A percentile compares a stretch with the other conserved stretches of the same genome.
phyloP scores from a whole-genome alignment of 2,329 filamentous ascomycete genomes.

The Apiospora koreana region DNA sequence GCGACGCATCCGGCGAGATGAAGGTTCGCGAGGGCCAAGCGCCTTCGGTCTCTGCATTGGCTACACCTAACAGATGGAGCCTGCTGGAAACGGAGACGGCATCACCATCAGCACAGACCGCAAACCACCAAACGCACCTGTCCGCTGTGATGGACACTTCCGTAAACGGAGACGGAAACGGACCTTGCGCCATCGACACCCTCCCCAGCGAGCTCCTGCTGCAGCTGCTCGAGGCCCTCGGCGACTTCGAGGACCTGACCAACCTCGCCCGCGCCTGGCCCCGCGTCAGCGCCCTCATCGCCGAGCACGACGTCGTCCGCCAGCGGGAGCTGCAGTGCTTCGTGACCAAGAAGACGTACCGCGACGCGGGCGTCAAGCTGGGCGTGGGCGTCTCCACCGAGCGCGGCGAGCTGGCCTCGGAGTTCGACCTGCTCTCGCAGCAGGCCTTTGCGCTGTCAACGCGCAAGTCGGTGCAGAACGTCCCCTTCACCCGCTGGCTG shows the following conservation, averaged over 20 bases:
- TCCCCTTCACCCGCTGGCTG: slow-evolving; percentile 44
- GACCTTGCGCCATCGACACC: slow-evolving; percentile 25
- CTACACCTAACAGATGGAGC: too few relatives aligned
- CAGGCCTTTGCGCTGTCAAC: slow-evolving; percentile 40
- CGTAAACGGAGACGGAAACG: not conserved
- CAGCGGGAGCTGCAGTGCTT: slow-evolving; percentile 50
- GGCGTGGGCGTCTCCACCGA: slow-evolving; percentile 42
- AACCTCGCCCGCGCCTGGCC: slow-evolving; percentile 38
- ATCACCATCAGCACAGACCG: too few relatives aligned
- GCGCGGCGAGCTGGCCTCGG: slow-evolving; percentile 37
- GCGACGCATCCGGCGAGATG: not conserved
- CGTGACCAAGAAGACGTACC: slow-evolving; percentile 43
- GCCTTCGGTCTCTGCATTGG: too few relatives aligned
- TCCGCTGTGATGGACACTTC: too few relatives aligned
- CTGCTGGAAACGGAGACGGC: too few relatives aligned
- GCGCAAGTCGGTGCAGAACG: slow-evolving; percentile 42
- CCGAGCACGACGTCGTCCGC: slow-evolving; percentile 37
- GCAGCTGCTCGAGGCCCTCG: slow-evolving; percentile 32
- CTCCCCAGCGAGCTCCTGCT: slow-evolving; percentile 45
- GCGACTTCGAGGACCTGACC: slow-evolving; percentile 37
- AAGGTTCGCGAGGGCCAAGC: fast-evolving
- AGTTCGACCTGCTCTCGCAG: slow-evolving; percentile 50
- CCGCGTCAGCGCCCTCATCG: slow-evolving; percentile 35
- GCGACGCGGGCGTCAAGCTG: slow-evolving; percentile 32
- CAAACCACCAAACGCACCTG: too few relatives aligned